phyloP scores from a whole-genome alignment of 345 rosid species.

The Draba incana region DNA sequence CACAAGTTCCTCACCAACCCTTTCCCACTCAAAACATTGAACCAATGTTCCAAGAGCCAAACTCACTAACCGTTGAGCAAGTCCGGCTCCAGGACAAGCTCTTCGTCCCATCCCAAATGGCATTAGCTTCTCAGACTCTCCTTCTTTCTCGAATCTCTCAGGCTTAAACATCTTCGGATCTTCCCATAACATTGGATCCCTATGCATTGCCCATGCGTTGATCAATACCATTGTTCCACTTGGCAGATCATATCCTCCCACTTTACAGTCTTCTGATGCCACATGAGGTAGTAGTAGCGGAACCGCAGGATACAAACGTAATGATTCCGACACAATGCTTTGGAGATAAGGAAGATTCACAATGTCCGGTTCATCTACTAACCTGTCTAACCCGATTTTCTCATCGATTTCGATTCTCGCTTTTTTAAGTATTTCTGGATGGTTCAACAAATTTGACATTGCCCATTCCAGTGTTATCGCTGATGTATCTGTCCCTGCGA shows the following conservation, averaged over 20 bases:
- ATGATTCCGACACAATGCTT: conserved; percentile 45
- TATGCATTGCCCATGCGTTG: conserved; percentile 60
- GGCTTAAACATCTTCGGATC: conserved; percentile 53
- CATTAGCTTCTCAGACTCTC: conserved; percentile 34
- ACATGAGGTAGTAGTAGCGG: conserved; percentile 56
- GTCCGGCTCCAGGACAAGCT: conserved; percentile 50
- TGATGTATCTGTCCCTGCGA: conserved; percentile 57
- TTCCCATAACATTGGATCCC: conserved; percentile 53
- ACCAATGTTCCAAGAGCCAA: conserved; percentile 46
- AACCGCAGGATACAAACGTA: conserved; percentile 49
- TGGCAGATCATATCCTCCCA: conserved; percentile 55
- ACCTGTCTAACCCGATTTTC: conserved; percentile 41
- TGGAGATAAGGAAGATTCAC: conserved; percentile 46
- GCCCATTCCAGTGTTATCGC: conserved; percentile 65
- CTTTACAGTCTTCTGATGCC: conserved; percentile 46
- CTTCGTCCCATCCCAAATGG: conserved; percentile 55
- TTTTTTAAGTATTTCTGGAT: conserved; percentile 43
- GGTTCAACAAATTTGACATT: conserved; percentile 50
- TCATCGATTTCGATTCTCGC: conserved; percentile 45
- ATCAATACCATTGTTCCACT: conserved; percentile 47
- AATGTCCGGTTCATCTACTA: conserved; percentile 50
- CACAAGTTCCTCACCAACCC: conserved; percentile 40
- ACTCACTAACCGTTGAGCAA: conserved; percentile 43
- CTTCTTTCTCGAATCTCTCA: conserved; percentile 47
- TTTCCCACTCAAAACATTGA: conserved; percentile 56